Evolutionary conservation across 306 rosid genomes (phyloP), one percentile per base, ranked within the genome.

Genomic region (Quercus glauca): DNA sequence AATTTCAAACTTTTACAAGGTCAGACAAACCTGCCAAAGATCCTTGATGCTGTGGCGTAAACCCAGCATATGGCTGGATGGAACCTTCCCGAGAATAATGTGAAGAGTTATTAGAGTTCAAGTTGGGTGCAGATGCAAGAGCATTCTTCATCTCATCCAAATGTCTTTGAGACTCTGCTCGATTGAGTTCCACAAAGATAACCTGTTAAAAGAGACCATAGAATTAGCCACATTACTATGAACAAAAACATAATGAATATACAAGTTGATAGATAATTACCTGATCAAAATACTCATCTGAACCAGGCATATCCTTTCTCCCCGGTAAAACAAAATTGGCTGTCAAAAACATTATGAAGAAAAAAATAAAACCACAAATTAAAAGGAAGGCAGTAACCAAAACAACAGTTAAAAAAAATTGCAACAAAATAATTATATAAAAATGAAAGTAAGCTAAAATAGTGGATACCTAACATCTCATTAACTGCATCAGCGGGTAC

Each of bases 171-270:
- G 90, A 86, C 71, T 88, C 90, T 31, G 79, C 80, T 28, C 43
- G 85, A 73, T 86, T 82, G 59, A 90, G 86, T 79, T 90, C 94
- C 58, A 77, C 92, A 75, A 86, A 90, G 74, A 86, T 70, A 75
- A 86, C 92, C 92, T 90, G 53, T 55, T 33, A 60, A 82, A 79
- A 73, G 55, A 83, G 78, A 77, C 55, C 49, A 31, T 31, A 63
- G 28, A 21, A 58, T 55, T 69, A 79, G 59, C 33, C 19, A 14
- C 4, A 49, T 59, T 59, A 61, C 37, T 17, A 72, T 69, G 79
- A 51, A 83, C 59, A 49, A 28, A 19, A 75, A 73, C 18, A 82
- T 53, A 73, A 57, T 28, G 17, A 19, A 58, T 18, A 79, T 21
- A 35, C 75, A 67, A 31, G 78, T 19, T 55, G 20, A 69, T 55